Conservation (phyloP, 768 basidiomycete genomes). For the Mrakia blollopis region DNA sequence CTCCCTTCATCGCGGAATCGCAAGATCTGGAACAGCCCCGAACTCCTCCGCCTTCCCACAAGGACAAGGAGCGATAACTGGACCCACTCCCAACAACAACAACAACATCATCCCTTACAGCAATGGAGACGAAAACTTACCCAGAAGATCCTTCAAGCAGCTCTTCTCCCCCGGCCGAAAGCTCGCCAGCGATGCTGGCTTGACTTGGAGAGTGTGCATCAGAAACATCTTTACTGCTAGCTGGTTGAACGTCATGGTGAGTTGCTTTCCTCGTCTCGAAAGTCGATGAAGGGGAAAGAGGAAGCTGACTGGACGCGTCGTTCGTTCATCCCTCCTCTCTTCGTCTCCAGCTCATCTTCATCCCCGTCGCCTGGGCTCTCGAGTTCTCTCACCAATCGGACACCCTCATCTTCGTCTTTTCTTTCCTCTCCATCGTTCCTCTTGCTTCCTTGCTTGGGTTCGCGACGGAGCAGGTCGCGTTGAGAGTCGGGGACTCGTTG, state of each 20-base stretch:
- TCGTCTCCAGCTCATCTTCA: conserved; percentile 22
- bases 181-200: conserved; percentile 28
- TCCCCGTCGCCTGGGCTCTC: conserved; percentile 30
- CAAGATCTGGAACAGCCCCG: background rate
- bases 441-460: conserved; percentile 31
- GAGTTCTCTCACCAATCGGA: conserved; percentile 23
- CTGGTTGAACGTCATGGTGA: conserved; percentile 32
- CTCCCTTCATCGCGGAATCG: background rate
- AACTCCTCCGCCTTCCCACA: conserved; percentile 14
- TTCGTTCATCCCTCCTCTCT: background rate
- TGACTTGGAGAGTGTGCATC: conserved; percentile 23
- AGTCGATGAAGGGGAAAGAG: background rate
- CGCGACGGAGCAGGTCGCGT: conserved; percentile 29
- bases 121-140: conserved; percentile 1
- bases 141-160: background rate
- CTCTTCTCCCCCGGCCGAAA: conserved; percentile 9
- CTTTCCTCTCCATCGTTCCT: conserved; percentile 31
- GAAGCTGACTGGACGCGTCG: background rate
- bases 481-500: conserved; percentile 26
- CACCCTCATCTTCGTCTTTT: conserved; percentile 29
- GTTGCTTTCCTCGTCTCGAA: background rate
- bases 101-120: background rate
- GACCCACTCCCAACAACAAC: background rate
- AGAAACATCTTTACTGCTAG: conserved; percentile 20
- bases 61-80: conserved; percentile 1